phyloP scores from a whole-genome alignment of 2,329 filamentous ascomycete genomes.

The Claviceps sp. region DNA sequence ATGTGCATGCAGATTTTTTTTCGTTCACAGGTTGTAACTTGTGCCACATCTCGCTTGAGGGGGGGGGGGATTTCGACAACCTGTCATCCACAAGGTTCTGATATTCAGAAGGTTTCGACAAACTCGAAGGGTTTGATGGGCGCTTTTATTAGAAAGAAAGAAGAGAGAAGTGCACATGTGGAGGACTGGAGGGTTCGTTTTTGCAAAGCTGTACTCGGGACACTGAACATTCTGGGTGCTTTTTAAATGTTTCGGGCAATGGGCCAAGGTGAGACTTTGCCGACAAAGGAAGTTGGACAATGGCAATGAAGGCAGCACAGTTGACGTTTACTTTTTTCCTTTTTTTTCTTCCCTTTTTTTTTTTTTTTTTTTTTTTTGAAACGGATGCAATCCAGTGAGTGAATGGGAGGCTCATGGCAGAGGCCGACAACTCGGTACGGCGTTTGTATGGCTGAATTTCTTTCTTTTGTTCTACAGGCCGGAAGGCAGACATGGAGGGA shows the following conservation, averaged over 20 bases:
- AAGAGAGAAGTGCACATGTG: not conserved
- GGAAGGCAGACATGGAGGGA: too few species aligned
- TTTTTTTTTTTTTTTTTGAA: not conserved
- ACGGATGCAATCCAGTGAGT: not conserved
- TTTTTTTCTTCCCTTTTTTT: not conserved
- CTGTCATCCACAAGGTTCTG: too few species aligned
- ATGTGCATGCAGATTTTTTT: not conserved
- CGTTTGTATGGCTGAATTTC: too few species aligned
- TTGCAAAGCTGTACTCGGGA: not conserved
- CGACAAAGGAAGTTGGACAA: not conserved
- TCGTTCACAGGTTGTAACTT: too few species aligned
- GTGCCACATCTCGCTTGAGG: not conserved
- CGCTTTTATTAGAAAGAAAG: too few species aligned
- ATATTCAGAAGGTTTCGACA: too few species aligned
- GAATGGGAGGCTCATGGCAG: too few species aligned
- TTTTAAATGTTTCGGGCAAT: not conserved
- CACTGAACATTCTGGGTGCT: too few species aligned
- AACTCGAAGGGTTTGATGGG: too few species aligned
- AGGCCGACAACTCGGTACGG: too few species aligned
- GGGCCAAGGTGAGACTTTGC: not conserved
- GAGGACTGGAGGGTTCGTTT: too few species aligned
- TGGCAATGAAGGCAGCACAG: not conserved
- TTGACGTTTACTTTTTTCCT: not conserved
- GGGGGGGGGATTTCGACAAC: not conserved
- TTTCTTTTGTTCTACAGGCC: too few species aligned